phyloP scores from a whole-genome alignment of 441 rosid species.

The Populus hybrid region DNA sequence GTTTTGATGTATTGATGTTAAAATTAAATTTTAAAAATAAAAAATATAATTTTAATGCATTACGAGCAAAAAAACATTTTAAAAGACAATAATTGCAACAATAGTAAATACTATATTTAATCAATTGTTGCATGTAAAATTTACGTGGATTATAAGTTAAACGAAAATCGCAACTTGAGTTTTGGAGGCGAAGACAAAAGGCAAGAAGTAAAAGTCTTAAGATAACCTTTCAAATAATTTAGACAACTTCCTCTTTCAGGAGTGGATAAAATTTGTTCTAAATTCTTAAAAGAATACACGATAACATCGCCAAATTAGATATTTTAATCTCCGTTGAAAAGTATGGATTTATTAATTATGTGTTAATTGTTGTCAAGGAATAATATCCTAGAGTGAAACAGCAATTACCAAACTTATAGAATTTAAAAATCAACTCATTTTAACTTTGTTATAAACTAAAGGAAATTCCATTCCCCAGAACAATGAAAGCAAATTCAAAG shows the following conservation, averaged over 20 bases:
- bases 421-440: background rate
- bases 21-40: too few species aligned
- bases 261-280: background rate
- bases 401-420: background rate
- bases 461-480: background rate
- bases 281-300: background rate
- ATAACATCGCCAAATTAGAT: background rate
- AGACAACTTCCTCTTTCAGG: background rate
- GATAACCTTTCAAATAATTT: background rate
- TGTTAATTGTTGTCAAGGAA: background rate
- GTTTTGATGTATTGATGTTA: too few species aligned
- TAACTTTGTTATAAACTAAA: background rate
- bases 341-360: background rate
- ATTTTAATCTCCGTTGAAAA: background rate
- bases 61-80: accelerated
- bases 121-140: too few species aligned
- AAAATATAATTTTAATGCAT: too few species aligned
- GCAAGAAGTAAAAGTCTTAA: background rate
- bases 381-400: background rate
- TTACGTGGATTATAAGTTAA: too few species aligned
- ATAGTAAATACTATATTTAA: too few species aligned
- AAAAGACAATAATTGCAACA: too few species aligned
- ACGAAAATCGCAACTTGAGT: background rate
- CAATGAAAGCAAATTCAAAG: background rate
- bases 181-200: background rate